These are phyloP conservation scores for Corylus americana DNA, from an alignment of 306 rosid genomes.

Conservation along the genomic window DNA sequence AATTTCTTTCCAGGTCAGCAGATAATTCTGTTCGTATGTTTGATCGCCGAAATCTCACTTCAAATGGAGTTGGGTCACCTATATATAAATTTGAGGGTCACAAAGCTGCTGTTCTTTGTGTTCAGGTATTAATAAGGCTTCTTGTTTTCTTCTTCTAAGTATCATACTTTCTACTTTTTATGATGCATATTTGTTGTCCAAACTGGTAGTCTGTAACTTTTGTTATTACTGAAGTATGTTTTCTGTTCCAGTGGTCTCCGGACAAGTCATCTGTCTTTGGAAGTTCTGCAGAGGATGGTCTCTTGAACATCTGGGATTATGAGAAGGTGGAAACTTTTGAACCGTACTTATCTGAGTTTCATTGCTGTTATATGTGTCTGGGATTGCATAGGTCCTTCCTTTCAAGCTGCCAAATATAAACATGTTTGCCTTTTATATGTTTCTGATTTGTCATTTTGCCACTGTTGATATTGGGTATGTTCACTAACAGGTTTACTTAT, in stretches of 20 bases:
- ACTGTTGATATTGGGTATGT: neutral
- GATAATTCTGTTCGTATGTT: conserved; percentile 93
- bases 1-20: conserved; percentile 76
- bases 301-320: conserved; percentile 91
- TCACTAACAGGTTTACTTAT: neutral
- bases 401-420: neutral
- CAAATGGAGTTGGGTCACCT: conserved; percentile 90
- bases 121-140: conserved; percentile 59
- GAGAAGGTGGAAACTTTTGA: conserved; percentile 64
- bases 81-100: conserved; percentile 94
- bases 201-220: conserved; percentile 7
- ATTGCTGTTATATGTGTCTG: conserved; percentile 4
- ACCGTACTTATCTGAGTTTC: neutral
- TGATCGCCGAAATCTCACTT: conserved; percentile 92
- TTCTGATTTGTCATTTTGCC: neutral
- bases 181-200: neutral
- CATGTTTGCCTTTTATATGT: neutral
- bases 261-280: conserved; percentile 97
- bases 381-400: neutral
- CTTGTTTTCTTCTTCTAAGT: neutral
- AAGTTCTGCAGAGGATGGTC: conserved; percentile 99
- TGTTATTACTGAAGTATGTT: conserved; percentile 9
- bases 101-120: conserved; percentile 98
- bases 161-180: neutral
- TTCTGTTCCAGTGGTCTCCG: conserved; percentile 88